Conservation (phyloP, 2,329 filamentous ascomycete species). For the Grosmannia serpens region DNA sequence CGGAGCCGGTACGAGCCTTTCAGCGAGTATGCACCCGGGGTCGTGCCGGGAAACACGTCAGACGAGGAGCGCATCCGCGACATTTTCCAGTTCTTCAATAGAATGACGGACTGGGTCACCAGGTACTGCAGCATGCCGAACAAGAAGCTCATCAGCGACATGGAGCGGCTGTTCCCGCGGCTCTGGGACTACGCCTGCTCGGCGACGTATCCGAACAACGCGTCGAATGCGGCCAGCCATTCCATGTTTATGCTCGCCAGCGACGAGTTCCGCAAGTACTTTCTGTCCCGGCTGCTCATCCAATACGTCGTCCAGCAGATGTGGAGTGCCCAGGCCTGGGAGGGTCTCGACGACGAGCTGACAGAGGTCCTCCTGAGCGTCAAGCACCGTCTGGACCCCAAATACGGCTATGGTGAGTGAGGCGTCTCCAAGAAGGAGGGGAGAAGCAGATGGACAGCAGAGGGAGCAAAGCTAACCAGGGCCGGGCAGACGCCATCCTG, state of each 20-base stretch:
- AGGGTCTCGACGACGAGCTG: constrained; percentile 16
- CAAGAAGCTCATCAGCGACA: neutral
- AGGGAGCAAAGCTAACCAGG: neutral
- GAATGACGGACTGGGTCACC: constrained; percentile 10
- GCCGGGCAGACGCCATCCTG: constrained; percentile 1
- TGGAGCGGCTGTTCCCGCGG: constrained; percentile 5
- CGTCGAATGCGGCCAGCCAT: constrained; percentile 19
- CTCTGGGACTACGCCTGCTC: constrained; percentile 27
- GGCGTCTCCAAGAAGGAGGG: neutral
- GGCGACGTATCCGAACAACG: constrained; percentile 17
- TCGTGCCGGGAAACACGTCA: neutral
- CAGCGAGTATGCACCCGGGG: constrained; percentile 3
- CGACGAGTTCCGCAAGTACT: constrained; percentile 18
- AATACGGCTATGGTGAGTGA: constrained; percentile 17
- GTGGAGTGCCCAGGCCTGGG: constrained; percentile 22
- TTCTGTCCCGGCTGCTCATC: constrained; percentile 26
- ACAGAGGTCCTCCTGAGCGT: constrained; percentile 15
- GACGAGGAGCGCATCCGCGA: constrained; percentile 7
- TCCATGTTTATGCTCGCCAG: constrained; percentile 22
- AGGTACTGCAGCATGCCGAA: constrained; percentile 6
- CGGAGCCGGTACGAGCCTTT: neutral
- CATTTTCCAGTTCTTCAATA: constrained; percentile 13
- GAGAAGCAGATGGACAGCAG: neutral
- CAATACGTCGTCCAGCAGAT: constrained; percentile 25
- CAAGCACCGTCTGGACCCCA: constrained; percentile 10